Evolutionary conservation across 345 rosid species (phyloP).

Genomic region (Salix arbutifolia): DNA sequence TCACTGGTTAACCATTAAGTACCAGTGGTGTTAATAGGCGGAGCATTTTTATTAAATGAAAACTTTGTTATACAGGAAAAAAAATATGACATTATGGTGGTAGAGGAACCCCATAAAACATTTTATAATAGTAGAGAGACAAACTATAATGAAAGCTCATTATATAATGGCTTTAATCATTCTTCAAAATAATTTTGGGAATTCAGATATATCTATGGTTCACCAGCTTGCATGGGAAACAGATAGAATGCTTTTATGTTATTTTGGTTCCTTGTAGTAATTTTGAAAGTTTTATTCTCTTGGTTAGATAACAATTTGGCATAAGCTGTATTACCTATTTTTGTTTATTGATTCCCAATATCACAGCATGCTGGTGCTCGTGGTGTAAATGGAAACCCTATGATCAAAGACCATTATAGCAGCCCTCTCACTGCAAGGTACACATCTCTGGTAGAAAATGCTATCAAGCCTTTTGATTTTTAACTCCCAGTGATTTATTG

Average conservation of each 20-base stretch:
- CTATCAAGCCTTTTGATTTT: neutral
- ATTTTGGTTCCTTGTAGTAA: neutral
- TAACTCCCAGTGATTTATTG: neutral
- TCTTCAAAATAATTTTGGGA: neutral
- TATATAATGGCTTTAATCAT: too few relatives aligned
- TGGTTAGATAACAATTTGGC: neutral
- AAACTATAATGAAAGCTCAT: too few relatives aligned
- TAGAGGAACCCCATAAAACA: too few relatives aligned
- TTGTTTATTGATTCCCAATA: constrained; percentile 5
- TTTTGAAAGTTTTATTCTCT: neutral
- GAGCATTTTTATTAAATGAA: too few relatives aligned
- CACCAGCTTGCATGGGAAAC: neutral
- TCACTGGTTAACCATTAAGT: too few relatives aligned
- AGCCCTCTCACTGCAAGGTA: constrained; percentile 96
- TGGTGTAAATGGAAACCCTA: constrained; percentile 76
- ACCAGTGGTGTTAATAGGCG: too few relatives aligned
- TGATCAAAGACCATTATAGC: constrained; percentile 71
- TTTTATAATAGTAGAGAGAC: too few relatives aligned
- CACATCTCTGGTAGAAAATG: constrained; percentile 5
- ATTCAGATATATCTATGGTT: neutral
- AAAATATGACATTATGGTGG: too few relatives aligned
- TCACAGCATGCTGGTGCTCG: constrained; percentile 77
- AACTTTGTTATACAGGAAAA: too few relatives aligned
- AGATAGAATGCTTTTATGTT: neutral
- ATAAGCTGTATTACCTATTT: neutral